Evolutionary conservation across 495 filamentous ascomycete species (phyloP), one percentile per base, ranked within the genome.

Genomic region (Aspergillus ostianus): DNA sequence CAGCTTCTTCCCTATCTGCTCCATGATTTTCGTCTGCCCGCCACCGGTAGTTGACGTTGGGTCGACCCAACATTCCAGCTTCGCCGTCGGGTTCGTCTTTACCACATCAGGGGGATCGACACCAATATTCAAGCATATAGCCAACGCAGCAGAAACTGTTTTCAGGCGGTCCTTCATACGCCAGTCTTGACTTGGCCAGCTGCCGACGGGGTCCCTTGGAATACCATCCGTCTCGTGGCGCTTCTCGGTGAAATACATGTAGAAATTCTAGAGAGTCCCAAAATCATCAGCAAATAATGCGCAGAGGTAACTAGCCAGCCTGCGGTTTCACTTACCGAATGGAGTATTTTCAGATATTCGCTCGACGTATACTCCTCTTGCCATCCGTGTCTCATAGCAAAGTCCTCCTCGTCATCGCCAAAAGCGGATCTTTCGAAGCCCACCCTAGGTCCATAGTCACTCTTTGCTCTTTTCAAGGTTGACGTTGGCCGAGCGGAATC

Each of bases 241-340:
- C 71, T 98, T 98, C 70, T 98, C 94, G 50, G 92, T 96, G 70
- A 89, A 99, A 73, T 98, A 99, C 93, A 97, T 97, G 77, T 93
- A 97, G 83, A 96, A 98, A 59, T 77, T 78, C 75, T 81, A 62
- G 12, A 56, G 23, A 27, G 29, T 18, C 55, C 15, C 63, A 55
- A 27, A 56, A 18, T 8, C 12, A 56, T 6, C 20, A 20, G 51
- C 47, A 32, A n/a, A 8, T 26, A 29, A 57, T 19, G 8, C 48
- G 27, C n/a, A 47, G 32, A 47, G 19, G 50, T 21, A 44, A 15
- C 17, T 13, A 12, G 19, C 15, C 47, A 46, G 17, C 30, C 12
- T 13, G 29, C 27, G 23, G 18, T 15, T 21, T 60, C 47, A 62
- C 77, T 73, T 66, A 87, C 84, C 67, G 84, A 86, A 61, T 80